A percentile compares a stretch with the other conserved stretches of the same genome.
Evolutionary conservation across 441 rosid genomes (phyloP).

Genomic region (Corymbia calophylla): DNA sequence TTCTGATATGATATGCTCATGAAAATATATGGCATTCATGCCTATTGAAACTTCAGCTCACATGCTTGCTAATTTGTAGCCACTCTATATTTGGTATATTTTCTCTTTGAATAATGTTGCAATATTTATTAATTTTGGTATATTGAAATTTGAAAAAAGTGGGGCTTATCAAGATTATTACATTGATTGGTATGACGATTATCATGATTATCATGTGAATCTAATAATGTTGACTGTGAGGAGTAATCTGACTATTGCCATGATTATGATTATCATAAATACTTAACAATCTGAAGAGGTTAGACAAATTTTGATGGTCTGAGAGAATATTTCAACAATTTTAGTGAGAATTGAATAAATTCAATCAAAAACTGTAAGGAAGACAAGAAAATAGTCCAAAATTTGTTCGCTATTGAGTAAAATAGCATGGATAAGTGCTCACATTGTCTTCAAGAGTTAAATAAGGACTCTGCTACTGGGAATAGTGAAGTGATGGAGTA

Average conservation of each 20-base stretch:
- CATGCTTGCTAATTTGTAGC: rapidly evolving
- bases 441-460: no score
- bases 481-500: no score
- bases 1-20: background rate
- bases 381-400: no score
- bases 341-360: background rate
- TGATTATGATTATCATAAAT: background rate
- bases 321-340: background rate
- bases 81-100: background rate
- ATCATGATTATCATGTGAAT: no score
- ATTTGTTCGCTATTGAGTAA: rapidly evolving
- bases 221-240: background rate
- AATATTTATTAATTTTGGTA: no score
- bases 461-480: no score
- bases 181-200: rapidly evolving
- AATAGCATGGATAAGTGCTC: rapidly evolving
- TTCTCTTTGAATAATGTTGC: no score
- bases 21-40: no score
- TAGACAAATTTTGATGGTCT: rapidly evolving
- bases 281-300: background rate
- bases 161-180: background rate
- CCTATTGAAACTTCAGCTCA: background rate
- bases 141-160: no score
- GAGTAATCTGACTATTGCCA: rapidly evolving
- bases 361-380: background rate